A percentile compares a stretch with the other conserved stretches of the same genome.
Evolutionary conservation across 2,329 filamentous ascomycete species (phyloP).

Genomic region (Pestalotiopsis sp.): DNA sequence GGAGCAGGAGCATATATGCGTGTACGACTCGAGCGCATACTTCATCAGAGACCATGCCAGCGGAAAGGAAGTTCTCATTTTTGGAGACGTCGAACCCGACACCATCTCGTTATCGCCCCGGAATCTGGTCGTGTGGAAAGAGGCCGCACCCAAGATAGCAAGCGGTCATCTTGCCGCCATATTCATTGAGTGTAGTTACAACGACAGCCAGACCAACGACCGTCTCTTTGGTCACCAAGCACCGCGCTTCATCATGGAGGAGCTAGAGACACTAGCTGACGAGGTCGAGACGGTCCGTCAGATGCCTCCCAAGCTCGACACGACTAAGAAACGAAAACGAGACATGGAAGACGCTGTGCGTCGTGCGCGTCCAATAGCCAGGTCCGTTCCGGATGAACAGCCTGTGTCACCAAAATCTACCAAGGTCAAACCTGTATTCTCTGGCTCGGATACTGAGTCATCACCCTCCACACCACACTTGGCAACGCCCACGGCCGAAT

Average conservation of each 20-base stretch:
- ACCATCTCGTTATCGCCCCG: conserved; percentile 79
- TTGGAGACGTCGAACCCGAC: conserved; percentile 95
- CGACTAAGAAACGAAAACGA: conserved; percentile 69
- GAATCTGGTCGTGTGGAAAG: conserved; percentile 82
- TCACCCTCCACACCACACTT: conserved; percentile 47
- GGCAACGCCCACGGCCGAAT: conserved; percentile 49
- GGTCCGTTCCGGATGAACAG: conserved; percentile 38
- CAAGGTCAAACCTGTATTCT: conserved; percentile 25
- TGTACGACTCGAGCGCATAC: conserved; percentile 88
- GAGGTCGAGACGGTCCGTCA: conserved; percentile 64
- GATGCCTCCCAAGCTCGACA: conserved; percentile 44
- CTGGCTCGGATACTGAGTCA: conserved; percentile 24
- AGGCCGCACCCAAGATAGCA: conserved; percentile 84
- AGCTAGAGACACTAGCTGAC: conserved; percentile 71
- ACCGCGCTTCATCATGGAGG: conserved; percentile 78
- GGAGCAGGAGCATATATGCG: conserved; percentile 59
- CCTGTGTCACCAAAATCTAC: conserved; percentile 56
- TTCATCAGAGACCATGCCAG: conserved; percentile 80
- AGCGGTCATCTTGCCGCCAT: conserved; percentile 74
- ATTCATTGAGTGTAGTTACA: conserved; percentile 95
- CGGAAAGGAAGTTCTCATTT: conserved; percentile 82
- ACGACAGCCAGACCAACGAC: conserved; percentile 75
- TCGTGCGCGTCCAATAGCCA: conserved; percentile 18
- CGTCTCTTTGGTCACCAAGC: conserved; percentile 88
- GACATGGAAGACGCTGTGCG: conserved; percentile 36